phyloP scores from a whole-genome alignment of 177 flowering plant species.

The Tripterygium wilfordii region DNA sequence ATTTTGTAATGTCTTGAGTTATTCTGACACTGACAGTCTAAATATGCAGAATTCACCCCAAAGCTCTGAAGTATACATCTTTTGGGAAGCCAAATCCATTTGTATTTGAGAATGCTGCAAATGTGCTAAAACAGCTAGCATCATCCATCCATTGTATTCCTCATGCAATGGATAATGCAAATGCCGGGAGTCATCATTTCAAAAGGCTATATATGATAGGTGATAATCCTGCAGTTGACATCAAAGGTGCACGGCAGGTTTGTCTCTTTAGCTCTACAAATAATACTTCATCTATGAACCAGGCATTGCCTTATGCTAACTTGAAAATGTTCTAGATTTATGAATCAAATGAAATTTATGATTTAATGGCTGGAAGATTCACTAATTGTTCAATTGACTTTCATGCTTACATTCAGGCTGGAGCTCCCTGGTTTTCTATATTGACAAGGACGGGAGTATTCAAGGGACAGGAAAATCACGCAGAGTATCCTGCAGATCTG shows the following conservation, averaged over 20 bases:
- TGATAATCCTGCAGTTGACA: conserved; percentile 3
- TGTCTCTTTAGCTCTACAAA: conserved; percentile 10
- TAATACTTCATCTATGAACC: background rate
- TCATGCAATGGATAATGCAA: conserved; percentile 6
- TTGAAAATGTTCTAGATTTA: background rate
- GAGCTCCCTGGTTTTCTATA: conserved; percentile 77
- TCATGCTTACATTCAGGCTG: conserved; percentile 40
- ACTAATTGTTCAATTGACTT: background rate
- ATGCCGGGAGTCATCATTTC: conserved; percentile 10
- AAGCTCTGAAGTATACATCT: conserved; percentile 51
- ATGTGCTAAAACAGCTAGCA: conserved; percentile 34
- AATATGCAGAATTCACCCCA: conserved; percentile 55
- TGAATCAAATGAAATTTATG: background rate
- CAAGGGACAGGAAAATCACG: conserved; percentile 54
- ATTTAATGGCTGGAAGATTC: background rate
- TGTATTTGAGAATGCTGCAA: conserved; percentile 73
- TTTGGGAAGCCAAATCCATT: conserved; percentile 78
- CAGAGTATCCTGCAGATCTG: conserved; percentile 63
- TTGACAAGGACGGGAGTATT: conserved; percentile 78
- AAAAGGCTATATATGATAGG: conserved; percentile 1
- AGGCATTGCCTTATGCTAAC: too few relatives aligned
- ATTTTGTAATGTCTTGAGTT: background rate
- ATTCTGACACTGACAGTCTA: background rate
- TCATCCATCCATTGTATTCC: conserved; percentile 3
- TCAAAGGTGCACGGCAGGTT: conserved; percentile 1